Percentiles rank a stretch among this genome's conserved stretches.
Evolutionary conservation across 495 filamentous ascomycete species (phyloP).

Genomic region (Penicillium pancosmium): DNA sequence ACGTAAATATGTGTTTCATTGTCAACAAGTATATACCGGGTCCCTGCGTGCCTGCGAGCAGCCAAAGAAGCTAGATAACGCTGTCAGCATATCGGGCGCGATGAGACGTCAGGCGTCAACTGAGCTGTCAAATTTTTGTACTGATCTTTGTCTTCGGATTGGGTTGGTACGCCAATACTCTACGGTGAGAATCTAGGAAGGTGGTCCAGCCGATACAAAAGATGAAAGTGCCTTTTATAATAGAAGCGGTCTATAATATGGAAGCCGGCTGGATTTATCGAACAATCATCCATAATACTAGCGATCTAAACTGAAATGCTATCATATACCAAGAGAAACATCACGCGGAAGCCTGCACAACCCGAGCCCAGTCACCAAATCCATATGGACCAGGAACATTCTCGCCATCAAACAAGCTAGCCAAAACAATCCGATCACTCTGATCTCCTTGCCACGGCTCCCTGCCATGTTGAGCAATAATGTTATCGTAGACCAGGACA

Average conservation of each 20-base stretch:
- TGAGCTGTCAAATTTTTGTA: too few species aligned
- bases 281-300: neutral
- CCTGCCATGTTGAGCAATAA: constrained; percentile 51
- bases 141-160: too few species aligned
- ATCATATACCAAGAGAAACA: neutral
- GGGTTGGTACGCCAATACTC: too few species aligned
- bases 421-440: constrained; percentile 46
- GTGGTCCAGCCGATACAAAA: too few species aligned
- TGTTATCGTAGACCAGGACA: constrained; percentile 51
- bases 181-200: too few species aligned
- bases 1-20: too few species aligned
- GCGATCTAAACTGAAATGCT: neutral
- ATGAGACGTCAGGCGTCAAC: too few species aligned
- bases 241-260: constrained; percentile 16
- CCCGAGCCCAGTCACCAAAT: constrained; percentile 47
- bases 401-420: constrained; percentile 47
- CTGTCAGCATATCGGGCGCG: too few species aligned
- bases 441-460: constrained; percentile 51
- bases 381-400: constrained; percentile 47
- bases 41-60: too few species aligned
- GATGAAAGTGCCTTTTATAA: too few species aligned
- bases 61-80: too few species aligned
- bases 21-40: too few species aligned
- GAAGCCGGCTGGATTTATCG: constrained; percentile 31
- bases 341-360: constrained; percentile 41